phyloP scores from a whole-genome alignment of 2,329 filamentous ascomycete species.

The Diaporthe sp. region DNA sequence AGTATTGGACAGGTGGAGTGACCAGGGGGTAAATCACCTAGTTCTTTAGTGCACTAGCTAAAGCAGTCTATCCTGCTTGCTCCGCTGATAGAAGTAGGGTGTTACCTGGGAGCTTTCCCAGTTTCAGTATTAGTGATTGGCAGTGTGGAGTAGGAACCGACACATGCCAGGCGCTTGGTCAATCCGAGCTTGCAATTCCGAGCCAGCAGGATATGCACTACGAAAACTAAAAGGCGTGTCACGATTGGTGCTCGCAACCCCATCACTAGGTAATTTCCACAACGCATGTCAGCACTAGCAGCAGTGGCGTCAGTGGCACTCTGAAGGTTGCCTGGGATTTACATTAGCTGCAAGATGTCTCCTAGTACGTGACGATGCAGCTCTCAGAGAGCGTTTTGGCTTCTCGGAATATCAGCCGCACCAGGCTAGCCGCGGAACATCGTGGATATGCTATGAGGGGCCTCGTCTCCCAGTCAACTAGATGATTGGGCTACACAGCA shows the following conservation, averaged over 20 bases:
- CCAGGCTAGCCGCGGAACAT: not conserved
- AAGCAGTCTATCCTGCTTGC: too few relatives aligned
- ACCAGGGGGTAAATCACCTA: too few relatives aligned
- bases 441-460: not conserved
- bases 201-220: not conserved
- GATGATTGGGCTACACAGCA: not conserved
- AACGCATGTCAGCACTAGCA: slow-evolving; percentile 11
- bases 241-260: not conserved
- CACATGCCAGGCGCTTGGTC: not conserved
- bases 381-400: not conserved
- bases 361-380: not conserved
- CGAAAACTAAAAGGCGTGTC: not conserved
- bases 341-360: not conserved
- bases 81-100: not conserved
- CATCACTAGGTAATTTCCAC: not conserved
- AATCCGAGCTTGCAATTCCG: not conserved
- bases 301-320: slow-evolving; percentile 1
- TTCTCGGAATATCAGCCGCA: not conserved
- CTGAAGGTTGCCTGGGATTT: not conserved
- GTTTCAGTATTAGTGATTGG: not conserved
- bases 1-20: not conserved
- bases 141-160: not conserved
- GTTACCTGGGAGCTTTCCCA: not conserved
- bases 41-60: not conserved
- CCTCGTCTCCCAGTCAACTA: not conserved